Conservation (phyloP, 805 yeast genomes). For the Lachancea thermotolerans region DNA sequence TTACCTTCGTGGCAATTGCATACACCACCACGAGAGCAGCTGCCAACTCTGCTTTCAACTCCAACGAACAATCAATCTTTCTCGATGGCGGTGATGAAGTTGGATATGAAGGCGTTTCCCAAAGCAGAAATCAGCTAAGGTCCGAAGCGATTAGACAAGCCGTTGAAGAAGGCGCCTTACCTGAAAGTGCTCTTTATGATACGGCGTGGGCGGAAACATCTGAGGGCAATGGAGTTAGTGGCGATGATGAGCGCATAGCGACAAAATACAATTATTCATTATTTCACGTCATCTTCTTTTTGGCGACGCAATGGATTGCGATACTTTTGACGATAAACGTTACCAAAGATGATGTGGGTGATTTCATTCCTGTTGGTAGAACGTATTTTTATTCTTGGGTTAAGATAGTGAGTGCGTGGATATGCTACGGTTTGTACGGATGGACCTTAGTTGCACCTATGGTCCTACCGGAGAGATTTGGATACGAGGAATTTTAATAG, state of each 20-base stretch:
- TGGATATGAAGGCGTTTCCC: constrained; percentile 39
- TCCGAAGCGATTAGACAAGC: constrained; percentile 87
- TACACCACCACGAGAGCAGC: constrained; percentile 98
- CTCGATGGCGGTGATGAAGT: constrained; percentile 28
- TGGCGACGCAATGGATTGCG: constrained; percentile 97
- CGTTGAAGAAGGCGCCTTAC: constrained; percentile 91
- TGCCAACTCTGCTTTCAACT: constrained; percentile 60
- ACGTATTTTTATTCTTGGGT: constrained; percentile 95
- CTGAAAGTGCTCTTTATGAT: constrained; percentile 83
- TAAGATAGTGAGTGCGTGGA: constrained; percentile 86
- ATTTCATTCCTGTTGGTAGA: constrained; percentile 93
- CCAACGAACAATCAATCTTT: constrained; percentile 32
- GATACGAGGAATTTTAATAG: constrained; percentile 21
- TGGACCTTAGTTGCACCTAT: constrained; percentile 94
- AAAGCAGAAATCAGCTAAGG: constrained; percentile 62
- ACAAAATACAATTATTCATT: constrained; percentile 80
- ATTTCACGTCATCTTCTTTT: constrained; percentile 84
- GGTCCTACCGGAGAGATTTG: constrained; percentile 82
- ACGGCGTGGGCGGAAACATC: constrained; percentile 49
- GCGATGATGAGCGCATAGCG: constrained; percentile 52
- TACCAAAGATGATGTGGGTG: constrained; percentile 73
- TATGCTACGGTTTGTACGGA: constrained; percentile 74
- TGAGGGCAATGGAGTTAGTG: constrained; percentile 26
- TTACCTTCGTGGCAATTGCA: constrained; percentile 92
- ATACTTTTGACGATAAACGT: constrained; percentile 89